Evolutionary conservation across 1,284 basidiomycete species (phyloP), one percentile per base, ranked within the genome.

Genomic region (Sanghuangporus baumii): DNA sequence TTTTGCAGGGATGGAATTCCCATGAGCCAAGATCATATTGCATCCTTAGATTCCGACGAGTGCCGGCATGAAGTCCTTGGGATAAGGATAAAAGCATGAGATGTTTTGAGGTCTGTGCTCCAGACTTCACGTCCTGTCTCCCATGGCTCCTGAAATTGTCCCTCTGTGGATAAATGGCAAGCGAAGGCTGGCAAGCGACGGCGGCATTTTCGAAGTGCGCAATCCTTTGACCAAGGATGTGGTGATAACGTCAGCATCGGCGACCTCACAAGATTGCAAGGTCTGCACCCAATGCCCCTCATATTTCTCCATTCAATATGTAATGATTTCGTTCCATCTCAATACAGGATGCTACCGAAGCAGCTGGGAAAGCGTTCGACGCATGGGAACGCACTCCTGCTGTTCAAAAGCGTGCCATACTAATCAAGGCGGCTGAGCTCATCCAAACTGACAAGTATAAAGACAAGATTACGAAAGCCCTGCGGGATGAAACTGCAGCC

Each of bases 361-460:
- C 78, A 2, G 82, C 83, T 0, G 71, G 71, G 2, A 72, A 72
- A 3, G 83, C 83, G 1, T 81, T 83, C 71, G 72, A 73, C 48
- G 71, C 76, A 11, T 85, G 84, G 83, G 79, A 81, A 59, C 66
- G 73, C 14, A 75, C 74, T 1, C 70, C 71, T 0, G 71, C 74
- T 14, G 65, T 67, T n/a, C 69, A 74, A 43, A 74, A 79, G 47
- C 76, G 78, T 34, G 74, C 76, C 38, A 75, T 85, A 12, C 73
- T 85, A 58, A 67, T 79, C 37, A 77, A 74, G 62, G 83, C 80
- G 3, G 77, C 80, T 0, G 78, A 79, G 14, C 69, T 84, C 16
- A 63, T 80, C 11, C 69, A 66, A 36, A 74, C 75, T 1, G 78
- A 80, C 11, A 75, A 72, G 61, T 84, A 78, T 67, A 73, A 73